A percentile compares a stretch with the other conserved stretches of the same genome.
These are phyloP conservation scores for Aspergillus sp. DNA, from an alignment of 2,329 filamentous ascomycete genomes.

Conservation along the genomic window DNA sequence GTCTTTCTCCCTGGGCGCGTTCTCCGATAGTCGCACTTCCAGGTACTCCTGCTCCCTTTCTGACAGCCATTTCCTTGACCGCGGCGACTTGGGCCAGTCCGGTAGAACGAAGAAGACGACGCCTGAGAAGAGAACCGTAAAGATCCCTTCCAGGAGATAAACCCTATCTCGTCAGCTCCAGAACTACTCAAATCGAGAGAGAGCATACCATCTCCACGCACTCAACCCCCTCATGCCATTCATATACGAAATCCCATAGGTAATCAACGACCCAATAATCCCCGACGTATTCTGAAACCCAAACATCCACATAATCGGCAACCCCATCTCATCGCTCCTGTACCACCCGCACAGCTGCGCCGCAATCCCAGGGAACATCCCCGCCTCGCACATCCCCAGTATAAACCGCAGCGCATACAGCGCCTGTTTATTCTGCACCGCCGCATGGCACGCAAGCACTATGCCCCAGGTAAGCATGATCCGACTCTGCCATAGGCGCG, in stretches of 20 bases:
- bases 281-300: slow-evolving; percentile 16
- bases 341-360: slow-evolving; percentile 17
- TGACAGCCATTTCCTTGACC: slow-evolving; percentile 12
- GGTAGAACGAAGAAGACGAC: slow-evolving; percentile 13
- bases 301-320: slow-evolving; percentile 19
- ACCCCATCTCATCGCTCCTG: slow-evolving; percentile 16
- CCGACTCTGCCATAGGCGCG: slow-evolving; percentile 11
- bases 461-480: slow-evolving; percentile 16
- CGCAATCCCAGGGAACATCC: slow-evolving; percentile 15
- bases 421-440: slow-evolving; percentile 11
- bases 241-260: slow-evolving; percentile 15
- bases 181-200: not conserved
- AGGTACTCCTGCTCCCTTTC: slow-evolving; percentile 16
- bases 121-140: slow-evolving; percentile 14
- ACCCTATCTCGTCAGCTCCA: slow-evolving; percentile 3
- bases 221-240: slow-evolving; percentile 12
- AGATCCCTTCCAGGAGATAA: slow-evolving; percentile 15
- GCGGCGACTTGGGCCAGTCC: slow-evolving; percentile 14
- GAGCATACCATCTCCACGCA: slow-evolving; percentile 14
- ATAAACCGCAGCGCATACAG: slow-evolving; percentile 14
- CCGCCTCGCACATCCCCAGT: slow-evolving; percentile 15
- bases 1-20: slow-evolving; percentile 10
- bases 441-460: slow-evolving; percentile 14
- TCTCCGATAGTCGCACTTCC: slow-evolving; percentile 13
- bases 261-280: slow-evolving; percentile 10